Conservation (phyloP, 2,329 filamentous ascomycete species). For the Biscogniauxia marginata region DNA sequence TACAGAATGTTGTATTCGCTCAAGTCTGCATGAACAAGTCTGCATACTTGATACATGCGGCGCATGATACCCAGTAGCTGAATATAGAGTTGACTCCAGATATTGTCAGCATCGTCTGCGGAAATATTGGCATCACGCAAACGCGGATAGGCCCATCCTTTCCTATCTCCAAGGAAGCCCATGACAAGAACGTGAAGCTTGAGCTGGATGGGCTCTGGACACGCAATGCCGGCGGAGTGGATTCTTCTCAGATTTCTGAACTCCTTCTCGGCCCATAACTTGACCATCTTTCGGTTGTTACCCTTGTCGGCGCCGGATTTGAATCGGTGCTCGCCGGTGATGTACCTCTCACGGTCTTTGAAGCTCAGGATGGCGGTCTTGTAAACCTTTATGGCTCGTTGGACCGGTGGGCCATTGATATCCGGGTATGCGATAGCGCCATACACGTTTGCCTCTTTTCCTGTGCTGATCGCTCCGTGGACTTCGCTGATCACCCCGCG, state of each 20-base stretch:
- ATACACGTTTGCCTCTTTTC: slow-evolving; percentile 98
- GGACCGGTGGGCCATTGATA: slow-evolving; percentile 53
- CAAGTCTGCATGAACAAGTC: slow-evolving; percentile 90
- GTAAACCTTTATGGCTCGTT: slow-evolving; percentile 96
- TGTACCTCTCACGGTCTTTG: slow-evolving; percentile 96
- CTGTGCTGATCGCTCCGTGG: slow-evolving; percentile 92
- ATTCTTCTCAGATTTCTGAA: slow-evolving; percentile 90
- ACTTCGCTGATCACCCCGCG: slow-evolving; percentile 85
- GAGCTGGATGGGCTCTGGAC: slow-evolving; percentile 83
- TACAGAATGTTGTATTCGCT: slow-evolving; percentile 98
- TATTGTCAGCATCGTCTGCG: slow-evolving; percentile 64
- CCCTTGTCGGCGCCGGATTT: slow-evolving; percentile 88
- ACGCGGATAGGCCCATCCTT: slow-evolving; percentile 83
- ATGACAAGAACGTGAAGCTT: slow-evolving; percentile 95
- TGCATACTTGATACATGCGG: slow-evolving; percentile 87
- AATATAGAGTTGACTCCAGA: slow-evolving; percentile 77
- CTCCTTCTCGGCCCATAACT: slow-evolving; percentile 98
- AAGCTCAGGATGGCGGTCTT: slow-evolving; percentile 97
- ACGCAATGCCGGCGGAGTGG: slow-evolving; percentile 79
- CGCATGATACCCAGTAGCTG: slow-evolving; percentile 88
- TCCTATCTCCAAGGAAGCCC: slow-evolving; percentile 84
- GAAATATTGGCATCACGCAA: slow-evolving; percentile 81
- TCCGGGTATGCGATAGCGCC: slow-evolving; percentile 71
- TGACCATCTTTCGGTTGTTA: slow-evolving; percentile 95
- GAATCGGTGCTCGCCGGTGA: slow-evolving; percentile 92